Evolutionary conservation across 768 basidiomycete species (phyloP), one percentile per base, ranked within the genome.

Genomic region (Gloeophyllum trabeum): DNA sequence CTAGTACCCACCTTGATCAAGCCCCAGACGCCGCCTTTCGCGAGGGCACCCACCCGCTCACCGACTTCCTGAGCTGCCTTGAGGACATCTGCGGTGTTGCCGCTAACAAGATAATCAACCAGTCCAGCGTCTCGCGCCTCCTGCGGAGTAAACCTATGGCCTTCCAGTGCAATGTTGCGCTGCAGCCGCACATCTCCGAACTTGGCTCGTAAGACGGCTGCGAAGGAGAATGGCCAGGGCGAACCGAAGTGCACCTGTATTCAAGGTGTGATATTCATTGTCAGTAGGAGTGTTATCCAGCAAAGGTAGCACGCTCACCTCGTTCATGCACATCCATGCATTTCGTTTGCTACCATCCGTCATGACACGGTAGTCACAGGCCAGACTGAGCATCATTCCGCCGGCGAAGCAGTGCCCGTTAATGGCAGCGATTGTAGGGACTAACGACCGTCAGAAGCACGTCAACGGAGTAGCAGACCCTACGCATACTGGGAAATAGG

Each of bases 271-370:
- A 7, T 16, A 30, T 7, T 25, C 23, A 21, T 30, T 24, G 35
- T 24, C 35, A 10, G 24, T 35, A 3, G 3, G 25, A 13, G 10
- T 19, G 36, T 7, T 6, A 38, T 7, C 20, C 10, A 14, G 10
- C 20, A 38, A 10, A n/a, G n/a, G n/a, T n/a, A n/a, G n/a, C n/a
- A n/a, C 35, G 54, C 54, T 40, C 42, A 86, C 83, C 66, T 94
- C 92, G 54, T 94, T 97, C 91, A 96, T 94, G 56, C 81, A 87
- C 40, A 87, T 61, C 83, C 89, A 92, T 1, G 83, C 81, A 53
- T 80, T 78, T 23, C 79, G 79, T 50, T 70, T 73, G 51, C 67
- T 79, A 13, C 82, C 90, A 49, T 86, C 80, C 12, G 78, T 86
- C 80, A 93, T 91, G 43, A 94, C 70, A 30, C 91, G 76, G 61